A percentile compares a stretch with the other conserved stretches of the same genome.
These are phyloP conservation scores for Hemerocallis citrina DNA, from an alignment of 106 monocot genomes.

Conservation along the genomic window DNA sequence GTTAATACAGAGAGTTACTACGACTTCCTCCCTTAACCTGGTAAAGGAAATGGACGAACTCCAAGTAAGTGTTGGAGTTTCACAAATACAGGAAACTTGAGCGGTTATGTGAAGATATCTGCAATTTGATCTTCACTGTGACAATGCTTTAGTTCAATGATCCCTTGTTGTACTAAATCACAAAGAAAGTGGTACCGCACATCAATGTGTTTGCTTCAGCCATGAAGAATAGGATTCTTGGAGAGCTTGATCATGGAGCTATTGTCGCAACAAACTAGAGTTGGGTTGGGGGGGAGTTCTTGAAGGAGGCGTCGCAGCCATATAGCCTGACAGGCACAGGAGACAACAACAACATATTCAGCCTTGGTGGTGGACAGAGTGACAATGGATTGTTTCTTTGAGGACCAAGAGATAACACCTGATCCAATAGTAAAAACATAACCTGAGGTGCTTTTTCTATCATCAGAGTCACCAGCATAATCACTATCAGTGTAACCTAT, in stretches of 20 bases:
- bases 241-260: slow-evolving; percentile 3
- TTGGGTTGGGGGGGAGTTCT: not conserved
- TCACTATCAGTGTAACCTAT: slow-evolving; percentile 10
- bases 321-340: not conserved
- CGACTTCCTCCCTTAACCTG: no score
- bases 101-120: slow-evolving; percentile 7
- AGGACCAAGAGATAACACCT: slow-evolving; percentile 4
- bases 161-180: not conserved
- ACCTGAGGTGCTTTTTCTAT: slow-evolving; percentile 3
- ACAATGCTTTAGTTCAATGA: not conserved
- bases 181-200: slow-evolving; percentile 1
- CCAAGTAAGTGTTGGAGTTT: no score
- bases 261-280: slow-evolving; percentile 2
- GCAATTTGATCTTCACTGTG: slow-evolving; percentile 1
- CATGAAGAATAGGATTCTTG: slow-evolving; percentile 9
- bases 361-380: slow-evolving; percentile 3
- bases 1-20: no score
- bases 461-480: slow-evolving; percentile 1
- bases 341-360: not conserved
- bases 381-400: slow-evolving; percentile 3
- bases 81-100: not conserved
- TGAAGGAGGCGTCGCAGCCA: not conserved
- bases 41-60: no score
- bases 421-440: slow-evolving; percentile 6
- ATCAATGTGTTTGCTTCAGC: not conserved